phyloP scores from a whole-genome alignment of 768 basidiomycete species.

The Boletus tomentosulus region DNA sequence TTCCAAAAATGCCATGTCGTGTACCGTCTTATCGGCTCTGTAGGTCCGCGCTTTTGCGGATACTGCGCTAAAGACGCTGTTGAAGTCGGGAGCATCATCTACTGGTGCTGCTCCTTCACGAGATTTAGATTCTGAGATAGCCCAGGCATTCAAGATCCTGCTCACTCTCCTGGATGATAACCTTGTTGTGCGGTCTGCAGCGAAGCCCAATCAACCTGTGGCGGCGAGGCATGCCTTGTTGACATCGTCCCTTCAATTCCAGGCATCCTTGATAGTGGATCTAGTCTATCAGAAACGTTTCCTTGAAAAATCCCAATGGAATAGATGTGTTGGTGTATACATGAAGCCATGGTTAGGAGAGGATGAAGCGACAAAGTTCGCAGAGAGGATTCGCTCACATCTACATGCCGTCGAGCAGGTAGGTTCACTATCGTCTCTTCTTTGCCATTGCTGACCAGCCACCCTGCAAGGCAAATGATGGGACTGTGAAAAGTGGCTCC shows the following conservation, averaged over 20 bases:
- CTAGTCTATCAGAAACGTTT: slow-evolving; percentile 61
- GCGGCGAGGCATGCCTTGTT: slow-evolving; percentile 55
- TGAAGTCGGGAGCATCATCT: slow-evolving; percentile 80
- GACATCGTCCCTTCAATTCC: slow-evolving; percentile 60
- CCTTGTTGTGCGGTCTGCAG: slow-evolving; percentile 37
- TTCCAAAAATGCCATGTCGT: slow-evolving; percentile 4
- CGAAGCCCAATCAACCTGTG: slow-evolving; percentile 48
- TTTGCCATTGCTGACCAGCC: slow-evolving; percentile 7
- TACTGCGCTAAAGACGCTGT: slow-evolving; percentile 72
- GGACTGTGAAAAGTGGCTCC: slow-evolving; percentile 36
- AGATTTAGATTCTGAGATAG: slow-evolving; percentile 61
- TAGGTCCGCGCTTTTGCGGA: slow-evolving; percentile 91
- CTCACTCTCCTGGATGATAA: slow-evolving; percentile 56
- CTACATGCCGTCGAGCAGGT: slow-evolving; percentile 77
- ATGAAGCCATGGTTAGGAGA: slow-evolving; percentile 65
- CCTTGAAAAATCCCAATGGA: slow-evolving; percentile 53
- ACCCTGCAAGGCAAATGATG: slow-evolving; percentile 53
- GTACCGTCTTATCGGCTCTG: slow-evolving; percentile 9
- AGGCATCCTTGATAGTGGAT: slow-evolving; percentile 72
- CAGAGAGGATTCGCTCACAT: slow-evolving; percentile 62
- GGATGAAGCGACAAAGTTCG: slow-evolving; percentile 47
- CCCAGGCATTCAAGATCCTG: slow-evolving; percentile 51
- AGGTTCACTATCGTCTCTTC: slow-evolving; percentile 14
- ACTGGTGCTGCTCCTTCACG: slow-evolving; percentile 67
- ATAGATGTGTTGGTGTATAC: slow-evolving; percentile 68